phyloP scores from a whole-genome alignment of 1,284 basidiomycete species.

The Trichosporon faecale region DNA sequence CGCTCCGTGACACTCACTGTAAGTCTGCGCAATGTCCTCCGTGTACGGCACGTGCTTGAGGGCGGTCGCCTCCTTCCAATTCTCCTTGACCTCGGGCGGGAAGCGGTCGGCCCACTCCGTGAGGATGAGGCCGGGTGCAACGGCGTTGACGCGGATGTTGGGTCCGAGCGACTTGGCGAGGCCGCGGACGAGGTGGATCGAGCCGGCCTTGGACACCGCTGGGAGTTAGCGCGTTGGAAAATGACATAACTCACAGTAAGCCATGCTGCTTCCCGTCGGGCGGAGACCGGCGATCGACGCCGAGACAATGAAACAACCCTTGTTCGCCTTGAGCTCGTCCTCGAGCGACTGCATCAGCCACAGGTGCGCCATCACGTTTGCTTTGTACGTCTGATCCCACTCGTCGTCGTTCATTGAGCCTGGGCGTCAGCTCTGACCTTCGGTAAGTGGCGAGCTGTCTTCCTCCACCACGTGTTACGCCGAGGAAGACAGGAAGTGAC shows the following conservation, averaged over 20 bases:
- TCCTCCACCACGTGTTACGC: no score
- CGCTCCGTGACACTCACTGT: background rate
- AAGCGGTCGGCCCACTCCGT: conserved; percentile 32
- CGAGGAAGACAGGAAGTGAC: background rate
- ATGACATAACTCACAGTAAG: conserved; percentile 7
- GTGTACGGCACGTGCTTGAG: conserved; percentile 20
- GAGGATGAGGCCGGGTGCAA: conserved; percentile 29
- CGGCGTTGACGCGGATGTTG: conserved; percentile 28
- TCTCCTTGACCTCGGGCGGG: conserved; percentile 16
- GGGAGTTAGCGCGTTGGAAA: background rate
- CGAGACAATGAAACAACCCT: conserved; percentile 26
- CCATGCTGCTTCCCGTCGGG: conserved; percentile 13
- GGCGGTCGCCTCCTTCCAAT: conserved; percentile 4
- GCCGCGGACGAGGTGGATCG: conserved; percentile 28
- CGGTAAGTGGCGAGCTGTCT: no score
- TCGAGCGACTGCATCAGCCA: conserved; percentile 30
- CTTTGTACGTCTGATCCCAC: conserved; percentile 27
- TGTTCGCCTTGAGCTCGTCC: conserved; percentile 23
- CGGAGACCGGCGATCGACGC: conserved; percentile 18
- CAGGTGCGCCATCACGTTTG: conserved; percentile 30
- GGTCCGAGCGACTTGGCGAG: conserved; percentile 30
- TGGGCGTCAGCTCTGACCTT: background rate
- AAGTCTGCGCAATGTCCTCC: conserved; percentile 21
- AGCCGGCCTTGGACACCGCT: conserved; percentile 31
- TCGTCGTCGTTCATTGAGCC: conserved; percentile 25